These are phyloP conservation scores for Leccinum boreale DNA, from an alignment of 768 basidiomycete species.

Conservation along the genomic window DNA sequence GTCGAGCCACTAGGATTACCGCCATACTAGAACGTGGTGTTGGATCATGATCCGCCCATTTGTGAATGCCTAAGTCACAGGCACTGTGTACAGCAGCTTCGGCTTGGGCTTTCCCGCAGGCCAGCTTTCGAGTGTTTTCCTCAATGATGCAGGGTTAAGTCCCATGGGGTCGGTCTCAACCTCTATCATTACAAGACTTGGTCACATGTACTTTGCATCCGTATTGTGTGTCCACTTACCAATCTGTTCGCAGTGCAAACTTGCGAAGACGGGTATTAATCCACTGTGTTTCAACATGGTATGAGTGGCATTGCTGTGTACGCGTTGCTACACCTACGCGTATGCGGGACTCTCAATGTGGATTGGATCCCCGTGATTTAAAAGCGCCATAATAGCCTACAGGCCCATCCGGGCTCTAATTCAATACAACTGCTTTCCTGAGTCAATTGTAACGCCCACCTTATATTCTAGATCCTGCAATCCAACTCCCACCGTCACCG, in stretches of 20 bases:
- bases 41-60: neutral
- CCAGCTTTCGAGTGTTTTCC: conserved; percentile 66
- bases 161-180: conserved; percentile 69
- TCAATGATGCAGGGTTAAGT: conserved; percentile 52
- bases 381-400: conserved; percentile 62
- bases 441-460: conserved; percentile 28
- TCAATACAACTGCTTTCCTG: neutral
- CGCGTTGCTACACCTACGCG: conserved; percentile 35
- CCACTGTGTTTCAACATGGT: conserved; percentile 38
- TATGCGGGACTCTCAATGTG: conserved; percentile 78
- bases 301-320: neutral
- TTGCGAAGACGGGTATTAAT: conserved; percentile 57
- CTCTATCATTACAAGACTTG: conserved; percentile 41
- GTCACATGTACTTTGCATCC: neutral
- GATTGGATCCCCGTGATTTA: conserved; percentile 71
- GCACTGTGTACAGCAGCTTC: conserved; percentile 73
- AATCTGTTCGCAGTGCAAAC: conserved; percentile 49
- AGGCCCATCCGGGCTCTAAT: neutral
- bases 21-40: conserved; percentile 47
- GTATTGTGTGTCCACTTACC: conserved; percentile 33
- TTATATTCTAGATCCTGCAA: conserved; percentile 85
- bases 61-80: conserved; percentile 34
- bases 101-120: conserved; percentile 62
- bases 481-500: conserved; percentile 65
- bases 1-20: conserved; percentile 81